A percentile compares a stretch with the other conserved stretches of the same genome.
These are phyloP conservation scores for Starmerella vitae DNA, from an alignment of 805 yeast genomes.

Conservation along the genomic window DNA sequence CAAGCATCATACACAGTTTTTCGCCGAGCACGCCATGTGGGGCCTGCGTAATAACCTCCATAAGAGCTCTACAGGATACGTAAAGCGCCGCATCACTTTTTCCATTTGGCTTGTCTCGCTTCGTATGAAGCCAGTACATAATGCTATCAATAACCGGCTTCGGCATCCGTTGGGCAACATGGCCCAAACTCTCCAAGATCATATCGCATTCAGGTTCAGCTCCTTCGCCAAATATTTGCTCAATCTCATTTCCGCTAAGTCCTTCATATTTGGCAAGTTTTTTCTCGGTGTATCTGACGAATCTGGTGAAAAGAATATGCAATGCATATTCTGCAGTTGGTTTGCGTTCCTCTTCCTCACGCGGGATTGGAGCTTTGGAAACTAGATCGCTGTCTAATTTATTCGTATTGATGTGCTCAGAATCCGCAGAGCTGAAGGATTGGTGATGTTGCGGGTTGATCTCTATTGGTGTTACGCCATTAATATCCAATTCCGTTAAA, in stretches of 20 bases:
- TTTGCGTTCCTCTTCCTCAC: constrained; percentile 17
- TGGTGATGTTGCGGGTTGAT: no score
- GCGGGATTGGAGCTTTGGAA: neutral
- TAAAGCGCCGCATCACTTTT: constrained; percentile 72
- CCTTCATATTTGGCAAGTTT: constrained; percentile 62
- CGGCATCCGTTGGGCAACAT: constrained; percentile 78
- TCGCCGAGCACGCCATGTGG: constrained; percentile 61
- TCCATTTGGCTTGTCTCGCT: constrained; percentile 58
- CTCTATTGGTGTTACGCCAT: no score
- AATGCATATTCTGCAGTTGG: constrained; percentile 59
- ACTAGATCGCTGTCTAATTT: neutral
- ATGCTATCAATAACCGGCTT: constrained; percentile 94
- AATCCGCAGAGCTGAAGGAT: constrained; percentile 1
- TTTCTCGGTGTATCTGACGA: constrained; percentile 84
- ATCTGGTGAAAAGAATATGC: constrained; percentile 88
- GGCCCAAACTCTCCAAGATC: constrained; percentile 74
- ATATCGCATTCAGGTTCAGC: constrained; percentile 76
- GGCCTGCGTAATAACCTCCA: constrained; percentile 83
- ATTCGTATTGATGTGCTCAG: neutral
- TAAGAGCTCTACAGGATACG: constrained; percentile 77
- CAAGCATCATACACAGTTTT: constrained; percentile 68
- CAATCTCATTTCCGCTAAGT: constrained; percentile 51
- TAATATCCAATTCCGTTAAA: constrained; percentile 7
- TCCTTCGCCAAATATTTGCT: constrained; percentile 69
- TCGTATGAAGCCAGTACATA: constrained; percentile 95